Base-by-base conservation (phyloP, 23 red algal species). In the Gracilaria domingensis region DNA sequence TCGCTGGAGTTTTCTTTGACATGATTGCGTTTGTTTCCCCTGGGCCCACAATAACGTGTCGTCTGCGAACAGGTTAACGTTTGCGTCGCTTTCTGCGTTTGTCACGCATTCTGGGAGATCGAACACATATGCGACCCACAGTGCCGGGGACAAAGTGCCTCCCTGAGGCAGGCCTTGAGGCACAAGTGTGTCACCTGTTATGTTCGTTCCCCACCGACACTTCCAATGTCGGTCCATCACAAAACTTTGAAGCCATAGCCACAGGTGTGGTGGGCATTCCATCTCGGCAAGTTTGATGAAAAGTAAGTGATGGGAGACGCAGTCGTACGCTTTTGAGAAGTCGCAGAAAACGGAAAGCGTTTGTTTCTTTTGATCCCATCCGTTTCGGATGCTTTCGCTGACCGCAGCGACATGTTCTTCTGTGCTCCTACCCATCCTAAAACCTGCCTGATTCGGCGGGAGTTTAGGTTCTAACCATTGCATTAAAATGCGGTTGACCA, bases 251-350 rank as follows among this genome's bases (percentile, higher is more conserved):
- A 73, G 30, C 30, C 67, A 73, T 42, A 35, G 67, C 34, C 67
- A 73, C 34, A 73, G 67, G 21, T 73, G 35, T 29, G 67, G 67
- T 6, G 67, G 67, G 67, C 30, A 73, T 2, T 16, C 67, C 1
- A 37, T 2, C 5, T 44, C 1, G 6, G 4, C 67, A n/a, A 73
- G 33, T 35, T 73, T 73, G 6, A 44, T 73, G 2, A 73, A 8
- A 14, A 40, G 67, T 17, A 3, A 44, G 4, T 73, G 67, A 42
- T 73, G 67, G 7, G 35, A 20, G 8, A 73, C 30, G 35, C 67
- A 37, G 67, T 73, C 67, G 35, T 40, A 73, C 1, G 30, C 67
- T 21, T 73, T 73, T 24, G 67, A 73, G 35, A 73, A 73, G 67
- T 73, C 67, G 28, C 21, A 73, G 67, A 73, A 73, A 7, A 44